Base-by-base conservation (phyloP, 257 asterid genomes). In the Handroanthus guayacan region DNA sequence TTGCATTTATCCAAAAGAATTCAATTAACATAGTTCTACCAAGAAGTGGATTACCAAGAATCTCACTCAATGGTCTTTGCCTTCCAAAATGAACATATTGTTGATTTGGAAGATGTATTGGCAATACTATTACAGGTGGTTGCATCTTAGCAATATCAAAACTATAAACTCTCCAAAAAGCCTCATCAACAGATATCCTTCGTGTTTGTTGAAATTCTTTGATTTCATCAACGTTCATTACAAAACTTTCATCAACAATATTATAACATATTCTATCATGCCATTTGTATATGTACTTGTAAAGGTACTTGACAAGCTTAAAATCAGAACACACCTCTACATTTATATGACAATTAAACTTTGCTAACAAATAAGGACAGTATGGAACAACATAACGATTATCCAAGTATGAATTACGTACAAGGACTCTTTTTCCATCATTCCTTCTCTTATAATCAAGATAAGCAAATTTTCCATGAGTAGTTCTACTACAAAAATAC, bases 271-370 rank as follows among this genome's bases (percentile, higher is more conserved):
- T 34, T 12, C 44, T 61, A 61, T 61, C 67, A 7, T 61, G 67
- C 11, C 67, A 13, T 62, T 62, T 62, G 16, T 62, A 62, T 6
- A 62, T 62, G 4, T 62, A 62, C 36, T 62, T 62, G 45, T 62
- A 62, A 6, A 62, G 14, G 36, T 62, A 62, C 16, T 62, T 62
- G 3, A 62, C 45, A 39, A 31, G 43, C 45, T 62, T 11, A 12
- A 4, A 62, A n/a, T 36, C 17, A 5, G 68, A 62, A 39, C 68
- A 62, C 10, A 36, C 18, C 14, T 62, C 68, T 0, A 62, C 68
- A n/a, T 62, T 62, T 14, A 62, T 62, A n/a, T 62, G 47, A 62
- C 43, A 31, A 62, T 62, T 34, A 12, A 18, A 62, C 8, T 31
- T 62, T 3, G 47, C 38, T 8, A 62, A 62, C 9, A 62, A 9